Evolutionary conservation across 805 yeast genomes (phyloP), one percentile per base, ranked within the genome.

Genomic region (Wickerhamomyces canadensis): DNA sequence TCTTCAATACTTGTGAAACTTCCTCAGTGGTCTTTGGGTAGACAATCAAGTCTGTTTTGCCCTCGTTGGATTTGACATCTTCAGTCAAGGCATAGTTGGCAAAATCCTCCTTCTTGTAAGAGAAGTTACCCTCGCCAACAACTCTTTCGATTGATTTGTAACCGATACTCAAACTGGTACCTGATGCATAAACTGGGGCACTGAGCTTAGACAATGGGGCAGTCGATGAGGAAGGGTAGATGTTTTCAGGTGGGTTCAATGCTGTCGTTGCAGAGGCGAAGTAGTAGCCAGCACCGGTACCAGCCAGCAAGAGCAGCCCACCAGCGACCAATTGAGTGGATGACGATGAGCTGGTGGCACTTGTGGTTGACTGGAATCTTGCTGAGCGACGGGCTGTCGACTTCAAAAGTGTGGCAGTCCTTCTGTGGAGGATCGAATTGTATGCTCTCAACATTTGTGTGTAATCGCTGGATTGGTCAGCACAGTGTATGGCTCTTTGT

Each of bases 21-120:
- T 82, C 74, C 43, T 76, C 76, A 1, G 88, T 82, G 12, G 78
- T 57, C 9, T 51, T 57, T 0, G 86, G 85, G 48, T 67, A 82
- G 5, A 80, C 71, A 5, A 83, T 69, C 41, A 71, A 65, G 23
- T 52, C 57, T 1, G 89, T 84, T 42, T 51, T 78, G 72, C 29
- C 68, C 63, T 12, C 72, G 65, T 8, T 33, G 6, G 40, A 24
- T 14, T 40, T 43, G 22, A 35, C 18, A 6, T 19, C 17, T 6
- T 19, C 27, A 19, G 27, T 33, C 3, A 43, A n/a, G 9, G 29
- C 27, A 17, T 43, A 41, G 13, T 43, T 43, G 10, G 39, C 35
- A 29, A 41, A 41, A 13, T 38, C 47, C 5, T 41, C 39, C 19
- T 38, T 38, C 13, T 34, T 31, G n/a, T 34, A 41, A n/a, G 43